Evolutionary conservation across 305 asterid genomes (phyloP).

Genomic region (Solanum aculeatissimum): DNA sequence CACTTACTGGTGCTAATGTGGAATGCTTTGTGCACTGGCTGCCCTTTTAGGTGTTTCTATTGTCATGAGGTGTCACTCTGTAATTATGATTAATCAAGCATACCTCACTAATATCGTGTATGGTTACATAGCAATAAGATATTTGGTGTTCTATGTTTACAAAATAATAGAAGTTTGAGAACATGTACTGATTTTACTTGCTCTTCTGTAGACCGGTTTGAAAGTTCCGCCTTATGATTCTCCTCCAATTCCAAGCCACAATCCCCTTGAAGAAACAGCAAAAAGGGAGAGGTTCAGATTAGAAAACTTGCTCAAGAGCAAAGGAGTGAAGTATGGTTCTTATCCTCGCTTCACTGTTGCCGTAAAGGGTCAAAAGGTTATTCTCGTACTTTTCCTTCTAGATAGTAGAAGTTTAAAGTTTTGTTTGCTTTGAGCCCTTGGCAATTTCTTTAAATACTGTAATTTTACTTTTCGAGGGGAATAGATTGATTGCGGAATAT

Average conservation of each 20-base stretch:
- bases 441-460: background rate
- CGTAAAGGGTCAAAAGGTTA: slow-evolving; percentile 82
- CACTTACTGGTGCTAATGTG: background rate
- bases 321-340: slow-evolving; percentile 49
- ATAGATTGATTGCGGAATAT: background rate
- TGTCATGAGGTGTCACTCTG: background rate
- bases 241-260: slow-evolving; percentile 35
- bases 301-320: slow-evolving; percentile 54
- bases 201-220: slow-evolving; percentile 13
- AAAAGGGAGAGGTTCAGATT: slow-evolving; percentile 53
- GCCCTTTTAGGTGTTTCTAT: background rate
- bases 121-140: background rate
- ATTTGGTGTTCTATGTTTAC: background rate
- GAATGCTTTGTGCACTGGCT: background rate
- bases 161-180: slow-evolving; percentile 12
- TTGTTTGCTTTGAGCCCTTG: background rate
- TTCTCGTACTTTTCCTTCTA: background rate
- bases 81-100: background rate
- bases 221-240: slow-evolving; percentile 23
- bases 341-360: slow-evolving; percentile 71
- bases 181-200: slow-evolving; percentile 14
- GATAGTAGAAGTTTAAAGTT: background rate
- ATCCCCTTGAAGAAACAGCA: slow-evolving; percentile 59
- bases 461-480: background rate
- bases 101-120: background rate